Evolutionary conservation across 2,329 filamentous ascomycete species (phyloP).

Genomic region (Nothophoma quercina): DNA sequence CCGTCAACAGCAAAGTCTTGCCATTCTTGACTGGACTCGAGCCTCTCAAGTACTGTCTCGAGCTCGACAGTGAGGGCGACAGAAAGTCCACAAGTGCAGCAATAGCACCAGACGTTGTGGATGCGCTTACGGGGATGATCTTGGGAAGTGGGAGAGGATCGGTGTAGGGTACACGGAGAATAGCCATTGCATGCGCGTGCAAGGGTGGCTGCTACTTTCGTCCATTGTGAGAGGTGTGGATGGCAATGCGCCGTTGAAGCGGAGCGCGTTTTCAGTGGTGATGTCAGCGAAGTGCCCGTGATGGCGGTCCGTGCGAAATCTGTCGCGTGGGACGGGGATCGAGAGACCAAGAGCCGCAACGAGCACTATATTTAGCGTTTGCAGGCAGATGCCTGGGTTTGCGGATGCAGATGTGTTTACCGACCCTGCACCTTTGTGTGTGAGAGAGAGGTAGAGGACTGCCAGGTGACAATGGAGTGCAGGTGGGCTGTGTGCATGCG

Average conservation of each 20-base stretch:
- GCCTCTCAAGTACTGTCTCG: constrained; percentile 11
- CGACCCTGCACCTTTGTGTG: background rate
- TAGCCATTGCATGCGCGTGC: constrained; percentile 59
- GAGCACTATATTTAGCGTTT: constrained; percentile 22
- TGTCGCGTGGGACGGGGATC: constrained; percentile 11
- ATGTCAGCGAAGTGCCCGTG: constrained; percentile 18
- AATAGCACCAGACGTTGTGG: constrained; percentile 74
- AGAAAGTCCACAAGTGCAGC: constrained; percentile 81
- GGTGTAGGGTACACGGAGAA: constrained; percentile 91
- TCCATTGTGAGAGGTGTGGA: constrained; percentile 18
- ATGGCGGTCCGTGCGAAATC: constrained; percentile 15
- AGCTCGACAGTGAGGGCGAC: constrained; percentile 50
- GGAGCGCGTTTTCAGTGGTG: constrained; percentile 19
- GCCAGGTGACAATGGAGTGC: constrained; percentile 1
- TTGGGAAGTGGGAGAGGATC: constrained; percentile 77
- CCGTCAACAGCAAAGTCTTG: constrained; percentile 74
- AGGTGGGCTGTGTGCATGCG: constrained; percentile 24
- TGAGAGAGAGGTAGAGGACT: background rate
- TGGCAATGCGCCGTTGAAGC: constrained; percentile 5
- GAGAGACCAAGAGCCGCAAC: constrained; percentile 11
- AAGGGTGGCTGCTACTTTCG: background rate
- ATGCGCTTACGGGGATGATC: constrained; percentile 76
- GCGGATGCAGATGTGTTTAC: background rate
- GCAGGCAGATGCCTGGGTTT: background rate
- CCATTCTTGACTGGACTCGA: constrained; percentile 43